These are phyloP conservation scores for Drosera spatulata DNA, from an alignment of 179 eudicot genomes.

Conservation along the genomic window DNA sequence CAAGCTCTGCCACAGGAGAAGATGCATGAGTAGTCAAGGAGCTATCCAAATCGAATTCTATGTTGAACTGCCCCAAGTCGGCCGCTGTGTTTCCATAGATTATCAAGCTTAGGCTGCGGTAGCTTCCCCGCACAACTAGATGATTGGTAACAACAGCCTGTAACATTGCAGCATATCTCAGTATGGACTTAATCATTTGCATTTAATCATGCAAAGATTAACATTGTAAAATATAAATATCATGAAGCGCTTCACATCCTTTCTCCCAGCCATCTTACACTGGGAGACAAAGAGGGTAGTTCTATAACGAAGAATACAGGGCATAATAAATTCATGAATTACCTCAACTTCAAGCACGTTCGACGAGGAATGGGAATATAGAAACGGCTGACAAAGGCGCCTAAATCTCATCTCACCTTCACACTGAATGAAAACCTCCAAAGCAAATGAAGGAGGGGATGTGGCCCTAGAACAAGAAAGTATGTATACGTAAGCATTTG, in stretches of 20 bases:
- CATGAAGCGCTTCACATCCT: too few species aligned
- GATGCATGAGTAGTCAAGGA: slow-evolving; percentile 68
- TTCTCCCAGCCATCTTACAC: too few species aligned
- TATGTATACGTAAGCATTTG: neutral
- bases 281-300: too few species aligned
- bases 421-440: slow-evolving; percentile 96
- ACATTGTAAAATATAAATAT: neutral
- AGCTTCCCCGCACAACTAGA: slow-evolving; percentile 94
- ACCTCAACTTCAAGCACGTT: slow-evolving; percentile 98
- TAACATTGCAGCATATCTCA: slow-evolving; percentile 8
- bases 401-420: slow-evolving; percentile 95
- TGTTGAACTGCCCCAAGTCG: slow-evolving; percentile 93
- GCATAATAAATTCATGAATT: slow-evolving; percentile 8
- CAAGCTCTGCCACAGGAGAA: slow-evolving; percentile 69
- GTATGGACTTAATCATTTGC: neutral
- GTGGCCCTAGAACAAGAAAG: slow-evolving; percentile 52
- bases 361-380: slow-evolving; percentile 93
- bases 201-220: neutral
- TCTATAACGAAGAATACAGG: neutral
- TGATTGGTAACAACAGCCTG: slow-evolving; percentile 96
- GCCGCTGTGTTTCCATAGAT: slow-evolving; percentile 95
- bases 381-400: slow-evolving; percentile 90
- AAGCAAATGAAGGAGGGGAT: slow-evolving; percentile 97
- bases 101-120: slow-evolving; percentile 93
- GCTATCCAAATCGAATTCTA: slow-evolving; percentile 86